Evolutionary conservation across 495 filamentous ascomycete genomes (phyloP), one percentile per base, ranked within the genome.

Genomic region (Tetracladium setigerum): DNA sequence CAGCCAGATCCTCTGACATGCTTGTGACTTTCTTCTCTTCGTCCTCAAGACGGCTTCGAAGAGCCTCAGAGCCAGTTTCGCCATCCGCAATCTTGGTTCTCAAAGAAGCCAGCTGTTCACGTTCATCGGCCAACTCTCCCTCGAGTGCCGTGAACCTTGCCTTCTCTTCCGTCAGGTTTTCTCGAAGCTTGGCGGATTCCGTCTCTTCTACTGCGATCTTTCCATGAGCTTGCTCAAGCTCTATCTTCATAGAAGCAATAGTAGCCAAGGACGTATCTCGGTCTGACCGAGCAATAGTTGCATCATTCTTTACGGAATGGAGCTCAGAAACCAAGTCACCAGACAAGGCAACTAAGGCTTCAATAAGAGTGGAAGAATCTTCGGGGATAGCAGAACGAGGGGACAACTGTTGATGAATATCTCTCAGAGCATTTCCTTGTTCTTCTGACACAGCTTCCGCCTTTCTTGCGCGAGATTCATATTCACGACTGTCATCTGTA

Each of bases 31-130:
- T 81, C 17, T 63, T 66, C 54, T 91, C 85, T 58, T 84, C 79
- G 41, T 87, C 81, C 13, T 77, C 77, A 38, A 92, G 65, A 30
- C 78, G 74, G 59, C 82, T 79, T 34, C 80, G 79, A 42, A 95
- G 65, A 13, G 77, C 82, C 61, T 90, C 85, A 6, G 84, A 86
- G 17, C 85, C 86, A 6, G 79, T 88, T 58, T 89, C 86, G 30
- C 86, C 88, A 34, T 85, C 82, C 5, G 82, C 74, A 58, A 92
- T 78, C 61, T 80, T 81, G 12, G 67, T 66, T 45, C 84, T 77
- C 24, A 95, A 68, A 13, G 77, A 66, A 34, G 69, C 71, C 18
- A 91, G 69, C 48, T 85, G 81, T 9, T 71, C 65, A 19, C 81
- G 79, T 42, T 84, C 79, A 30, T 84, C 76, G 7, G 76, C 66